These are phyloP conservation scores for Fusarium veterinarium DNA, from an alignment of 2,329 filamentous ascomycete species.

Conservation along the genomic window DNA sequence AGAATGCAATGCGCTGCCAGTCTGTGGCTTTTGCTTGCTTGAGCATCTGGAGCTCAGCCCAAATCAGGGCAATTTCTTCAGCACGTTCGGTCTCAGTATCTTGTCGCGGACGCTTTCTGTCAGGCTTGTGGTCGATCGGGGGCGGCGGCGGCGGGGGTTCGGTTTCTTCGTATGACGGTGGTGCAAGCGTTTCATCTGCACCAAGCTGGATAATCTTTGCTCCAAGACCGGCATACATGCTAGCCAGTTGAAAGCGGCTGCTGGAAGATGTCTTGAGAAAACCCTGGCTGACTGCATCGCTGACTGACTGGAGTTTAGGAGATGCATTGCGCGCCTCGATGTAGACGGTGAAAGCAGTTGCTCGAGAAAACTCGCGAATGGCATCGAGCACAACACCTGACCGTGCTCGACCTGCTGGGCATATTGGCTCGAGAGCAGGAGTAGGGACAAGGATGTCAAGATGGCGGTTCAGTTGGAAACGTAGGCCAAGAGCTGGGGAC, in stretches of 20 bases:
- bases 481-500: slow-evolving; percentile 7
- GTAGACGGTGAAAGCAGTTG: slow-evolving; percentile 18
- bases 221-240: slow-evolving; percentile 24
- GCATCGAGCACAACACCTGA: slow-evolving; percentile 26
- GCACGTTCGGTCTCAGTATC: not conserved
- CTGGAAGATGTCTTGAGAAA: not conserved
- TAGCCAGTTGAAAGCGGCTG: slow-evolving; percentile 13
- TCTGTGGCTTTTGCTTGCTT: not conserved
- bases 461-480: not conserved
- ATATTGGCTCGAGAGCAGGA: slow-evolving; percentile 6
- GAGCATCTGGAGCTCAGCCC: not conserved
- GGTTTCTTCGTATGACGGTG: slow-evolving; percentile 2
- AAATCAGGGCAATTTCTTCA: not conserved
- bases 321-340: slow-evolving; percentile 8
- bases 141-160: slow-evolving; percentile 2
- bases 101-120: slow-evolving; percentile 14
- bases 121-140: not conserved
- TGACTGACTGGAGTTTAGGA: slow-evolving; percentile 1
- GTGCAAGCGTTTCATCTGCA: not conserved
- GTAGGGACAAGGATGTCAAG: slow-evolving; percentile 6
- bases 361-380: slow-evolving; percentile 11
- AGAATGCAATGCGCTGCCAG: not conserved
- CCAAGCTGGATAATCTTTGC: slow-evolving; percentile 9
- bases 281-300: slow-evolving; percentile 12
- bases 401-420: slow-evolving; percentile 8